Evolutionary conservation across 352 stramenopile genomes (phyloP).

Genomic region (Plasmopara viticola): DNA sequence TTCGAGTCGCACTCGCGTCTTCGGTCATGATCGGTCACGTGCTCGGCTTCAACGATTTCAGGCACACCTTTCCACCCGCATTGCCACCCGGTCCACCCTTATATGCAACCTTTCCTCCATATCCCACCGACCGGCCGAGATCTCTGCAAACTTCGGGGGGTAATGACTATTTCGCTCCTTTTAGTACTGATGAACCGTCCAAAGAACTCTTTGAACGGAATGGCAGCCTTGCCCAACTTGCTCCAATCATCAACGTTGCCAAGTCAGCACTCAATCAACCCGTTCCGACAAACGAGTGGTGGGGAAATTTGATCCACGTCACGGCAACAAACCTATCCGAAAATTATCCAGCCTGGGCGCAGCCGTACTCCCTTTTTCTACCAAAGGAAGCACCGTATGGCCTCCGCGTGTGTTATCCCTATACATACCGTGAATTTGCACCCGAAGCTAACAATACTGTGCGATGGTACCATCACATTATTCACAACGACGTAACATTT

Average conservation of each 20-base stretch:
- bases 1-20: no score
- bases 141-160: no score
- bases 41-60: no score
- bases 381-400: slow-evolving; percentile 40
- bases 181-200: slow-evolving; percentile 32
- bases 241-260: slow-evolving; percentile 57
- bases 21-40: no score
- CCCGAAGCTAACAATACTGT: slow-evolving; percentile 39
- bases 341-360: slow-evolving; percentile 48
- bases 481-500: slow-evolving; percentile 62
- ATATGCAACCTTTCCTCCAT: no score
- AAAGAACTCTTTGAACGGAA: slow-evolving; percentile 43
- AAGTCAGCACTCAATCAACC: slow-evolving; percentile 35
- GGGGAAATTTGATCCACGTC: slow-evolving; percentile 66
- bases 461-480: slow-evolving; percentile 50
- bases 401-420: slow-evolving; percentile 52
- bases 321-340: slow-evolving; percentile 26
- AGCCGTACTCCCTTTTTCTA: slow-evolving; percentile 61
- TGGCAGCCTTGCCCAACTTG: slow-evolving; percentile 33
- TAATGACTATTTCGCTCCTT: slow-evolving; percentile 29
- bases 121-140: no score
- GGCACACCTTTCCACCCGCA: no score
- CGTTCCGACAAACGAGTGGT: slow-evolving; percentile 81
- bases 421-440: slow-evolving; percentile 47
- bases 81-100: no score